Evolutionary conservation across 1,139 yeast genomes (phyloP), one percentile per base, ranked within the genome.

Genomic region (Arxiozyma heterogenica): DNA sequence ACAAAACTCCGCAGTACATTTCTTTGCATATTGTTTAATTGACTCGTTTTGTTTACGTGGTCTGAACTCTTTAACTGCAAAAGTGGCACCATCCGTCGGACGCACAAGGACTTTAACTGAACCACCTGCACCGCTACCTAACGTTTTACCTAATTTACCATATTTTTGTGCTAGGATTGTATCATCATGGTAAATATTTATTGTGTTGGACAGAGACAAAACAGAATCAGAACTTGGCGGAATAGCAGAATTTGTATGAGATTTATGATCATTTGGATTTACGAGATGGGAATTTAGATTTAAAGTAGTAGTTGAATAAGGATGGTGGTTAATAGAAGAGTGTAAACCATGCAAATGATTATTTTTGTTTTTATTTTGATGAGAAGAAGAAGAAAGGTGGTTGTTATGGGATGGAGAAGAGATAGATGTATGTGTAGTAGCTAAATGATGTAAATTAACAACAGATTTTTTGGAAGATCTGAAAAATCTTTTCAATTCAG

Each of bases 91-190:
- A 69, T 93, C 98, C 8, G 86, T 77, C 2, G 93, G 83, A 58
- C 98, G 80, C 54, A 81, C 83, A 64, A 94, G 82, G 53, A 93
- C 76, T 57, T 94, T 82, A 18, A 94, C 99, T 1, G 95, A 86
- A 5, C 99, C 99, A 50, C 98, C 99, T 3, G 98, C 98, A 43
- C 99, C 99, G 34, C 95, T 85, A 34, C 98, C 99, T 61, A 94
- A 75, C 57, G 87, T 84, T 60, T 88, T 86, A 52, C 97, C 97
- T 59, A 91, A 75, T 62, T 85, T 87, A 57, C 96, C 95, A 70
- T 93, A 94, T 67, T 91, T 87, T 61, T 84, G 86, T 25, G 83
- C 86, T 56, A 87, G 74, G 1, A 83, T 80, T n/a, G 86, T 78
- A 59, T 82, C 86, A 54, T 77, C 79, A 54, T 79, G 80, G 55